These are phyloP conservation scores for Fragaria nilgerrensis DNA, from an alignment of 306 rosid genomes.

Conservation along the genomic window DNA sequence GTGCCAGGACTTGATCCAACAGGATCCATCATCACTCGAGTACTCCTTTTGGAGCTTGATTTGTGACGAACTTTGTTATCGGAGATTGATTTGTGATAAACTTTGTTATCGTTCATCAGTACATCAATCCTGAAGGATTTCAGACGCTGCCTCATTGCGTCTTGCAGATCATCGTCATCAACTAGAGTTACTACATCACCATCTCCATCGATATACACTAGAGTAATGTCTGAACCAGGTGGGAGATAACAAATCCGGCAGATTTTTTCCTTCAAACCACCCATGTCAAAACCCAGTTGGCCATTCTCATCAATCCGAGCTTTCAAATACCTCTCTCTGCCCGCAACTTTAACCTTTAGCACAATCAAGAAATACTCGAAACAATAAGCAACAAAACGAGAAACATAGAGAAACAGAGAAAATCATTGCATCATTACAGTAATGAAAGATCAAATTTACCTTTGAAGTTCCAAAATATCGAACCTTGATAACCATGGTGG, in stretches of 20 bases:
- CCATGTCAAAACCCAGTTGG: slow-evolving; percentile 61
- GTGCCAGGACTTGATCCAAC: slow-evolving; percentile 25
- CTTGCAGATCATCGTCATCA: slow-evolving; percentile 73
- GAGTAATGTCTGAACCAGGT: slow-evolving; percentile 44
- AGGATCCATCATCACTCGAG: slow-evolving; percentile 14
- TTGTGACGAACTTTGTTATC: slow-evolving; percentile 26
- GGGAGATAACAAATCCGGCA: slow-evolving; percentile 43
- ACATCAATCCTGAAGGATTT: slow-evolving; percentile 74
- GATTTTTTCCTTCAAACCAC: slow-evolving; percentile 49
- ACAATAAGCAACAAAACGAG: neutral
- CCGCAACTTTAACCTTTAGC: slow-evolving; percentile 58
- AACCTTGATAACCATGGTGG: slow-evolving; percentile 76
- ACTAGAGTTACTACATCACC: slow-evolving; percentile 76
- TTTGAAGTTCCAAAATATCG: slow-evolving; percentile 14
- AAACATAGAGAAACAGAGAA: neutral
- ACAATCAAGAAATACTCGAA: slow-evolving; percentile 5
- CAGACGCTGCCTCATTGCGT: slow-evolving; percentile 64
- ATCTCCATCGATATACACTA: slow-evolving; percentile 82
- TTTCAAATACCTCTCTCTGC: slow-evolving; percentile 59
- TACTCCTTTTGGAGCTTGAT: slow-evolving; percentile 25
- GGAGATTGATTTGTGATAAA: slow-evolving; percentile 27
- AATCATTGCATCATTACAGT: neutral
- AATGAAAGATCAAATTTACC: neutral
- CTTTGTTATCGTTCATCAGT: slow-evolving; percentile 34
- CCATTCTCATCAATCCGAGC: slow-evolving; percentile 49